Evolutionary conservation across 2,329 filamentous ascomycete species (phyloP).

Genomic region (Nigrospora osmanthi): DNA sequence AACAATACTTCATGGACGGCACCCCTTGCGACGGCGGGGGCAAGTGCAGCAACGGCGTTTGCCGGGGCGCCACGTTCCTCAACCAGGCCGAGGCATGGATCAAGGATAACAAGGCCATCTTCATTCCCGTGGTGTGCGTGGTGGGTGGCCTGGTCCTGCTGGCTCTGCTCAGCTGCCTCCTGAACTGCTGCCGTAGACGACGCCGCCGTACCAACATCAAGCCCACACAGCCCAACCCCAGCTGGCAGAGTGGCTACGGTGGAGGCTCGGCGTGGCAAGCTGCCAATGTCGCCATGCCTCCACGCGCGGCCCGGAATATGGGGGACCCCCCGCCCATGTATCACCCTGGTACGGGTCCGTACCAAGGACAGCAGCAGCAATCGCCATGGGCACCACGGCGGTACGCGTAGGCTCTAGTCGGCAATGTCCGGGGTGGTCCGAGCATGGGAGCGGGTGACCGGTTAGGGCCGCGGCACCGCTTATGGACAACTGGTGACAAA

Average conservation of each 20-base stretch:
- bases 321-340: too few relatives aligned
- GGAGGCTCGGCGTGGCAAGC: conserved; percentile 2
- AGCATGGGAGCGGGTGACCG: too few relatives aligned
- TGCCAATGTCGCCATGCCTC: conserved; percentile 1
- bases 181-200: conserved; percentile 42
- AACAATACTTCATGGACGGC: conserved; percentile 91
- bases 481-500: too few relatives aligned
- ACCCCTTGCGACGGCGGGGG: conserved; percentile 79
- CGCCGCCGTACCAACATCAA: conserved; percentile 16
- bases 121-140: conserved; percentile 69
- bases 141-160: conserved; percentile 68
- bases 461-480: too few relatives aligned
- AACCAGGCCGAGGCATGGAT: conserved; percentile 73
- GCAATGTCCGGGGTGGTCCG: too few relatives aligned
- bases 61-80: conserved; percentile 60
- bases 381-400: too few relatives aligned
- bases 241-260: conserved; percentile 12
- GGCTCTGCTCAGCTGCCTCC: conserved; percentile 59
- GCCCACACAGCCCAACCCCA: conserved; percentile 14
- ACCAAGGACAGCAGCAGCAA: too few relatives aligned
- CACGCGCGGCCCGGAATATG: not conserved
- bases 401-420: too few relatives aligned
- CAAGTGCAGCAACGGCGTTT: conserved; percentile 69
- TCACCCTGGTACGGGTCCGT: too few relatives aligned
- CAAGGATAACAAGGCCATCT: conserved; percentile 64